Evolutionary conservation across 345 rosid genomes (phyloP).

Genomic region (rapeseed (Brassica napus)): Da-Ae NC_063451.1:1217501-1218000

Average conservation of each 20-base stretch:
- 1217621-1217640: conserved; percentile 28
- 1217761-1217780: conserved; percentile 37
- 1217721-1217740: conserved; percentile 53
- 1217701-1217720: conserved; percentile 55
- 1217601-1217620: conserved; percentile 56
- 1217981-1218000: conserved; percentile 71
- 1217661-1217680: conserved; percentile 65
- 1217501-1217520: conserved; percentile 75
- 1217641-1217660: conserved; percentile 55
- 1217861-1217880: conserved; percentile 24
- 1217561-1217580: conserved; percentile 60
- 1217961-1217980: conserved; percentile 57
- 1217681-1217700: conserved; percentile 61
- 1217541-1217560: conserved; percentile 63
- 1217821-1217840: conserved; percentile 61
- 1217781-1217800: conserved; percentile 43
- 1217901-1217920: not conserved
- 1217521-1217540: conserved; percentile 69
- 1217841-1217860: conserved; percentile 62
- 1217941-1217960: not conserved
- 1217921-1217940: too few relatives aligned
- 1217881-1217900: conserved; percentile 7
- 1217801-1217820: conserved; percentile 52
- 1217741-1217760: conserved; percentile 52
- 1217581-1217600: conserved; percentile 76